Evolutionary conservation across 345 rosid genomes (phyloP), one percentile per base, ranked within the genome.

Genomic region (Aquilaria sinensis): DNA sequence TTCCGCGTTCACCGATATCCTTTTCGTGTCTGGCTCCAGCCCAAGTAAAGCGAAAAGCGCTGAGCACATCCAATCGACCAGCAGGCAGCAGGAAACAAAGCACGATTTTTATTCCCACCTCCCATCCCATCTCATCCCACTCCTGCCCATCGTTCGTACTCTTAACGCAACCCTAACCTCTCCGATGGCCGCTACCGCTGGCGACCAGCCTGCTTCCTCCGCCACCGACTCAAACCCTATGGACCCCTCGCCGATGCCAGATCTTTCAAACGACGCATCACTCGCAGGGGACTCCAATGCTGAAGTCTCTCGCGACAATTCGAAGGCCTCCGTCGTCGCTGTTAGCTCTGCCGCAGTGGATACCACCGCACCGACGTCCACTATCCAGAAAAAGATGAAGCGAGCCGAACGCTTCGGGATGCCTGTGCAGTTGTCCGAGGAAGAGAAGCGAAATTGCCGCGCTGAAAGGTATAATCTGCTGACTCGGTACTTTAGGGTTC

Each of bases 321-420:
- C 74, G 33, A 80, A 80, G 72, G 61, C 46, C 47, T 30, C 45
- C 62, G 69, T 1, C 10, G 14, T 74, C 34, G 7, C 74, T 2
- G 45, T 45, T 62, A 74, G 64, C 61, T 56, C 83, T 23, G 53
- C 34, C 32, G 66, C 70, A 0, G 84, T 60, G 11, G 62, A 80
- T 66, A 32, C 4, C 12, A 23, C 10, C n/a, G 84, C 69, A 41
- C 74, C 77, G 4, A 85, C 70, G 15, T 67, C 83, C 63, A 79
- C 81, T 56, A 67, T 77, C 43, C 84, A 83, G 85, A 90, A 81
- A 73, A 90, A 90, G 86, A 86, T 86, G 53, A 92, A 86, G 30
- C 88, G 99, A 51, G 99, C 99, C 6, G 97, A 94, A 83, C 80
- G 99, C 58, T 94, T 94, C 55, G 99, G 97, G 2, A 71, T 88